Conservation (phyloP, 768 basidiomycete species). For the Suillus subluteus region DNA sequence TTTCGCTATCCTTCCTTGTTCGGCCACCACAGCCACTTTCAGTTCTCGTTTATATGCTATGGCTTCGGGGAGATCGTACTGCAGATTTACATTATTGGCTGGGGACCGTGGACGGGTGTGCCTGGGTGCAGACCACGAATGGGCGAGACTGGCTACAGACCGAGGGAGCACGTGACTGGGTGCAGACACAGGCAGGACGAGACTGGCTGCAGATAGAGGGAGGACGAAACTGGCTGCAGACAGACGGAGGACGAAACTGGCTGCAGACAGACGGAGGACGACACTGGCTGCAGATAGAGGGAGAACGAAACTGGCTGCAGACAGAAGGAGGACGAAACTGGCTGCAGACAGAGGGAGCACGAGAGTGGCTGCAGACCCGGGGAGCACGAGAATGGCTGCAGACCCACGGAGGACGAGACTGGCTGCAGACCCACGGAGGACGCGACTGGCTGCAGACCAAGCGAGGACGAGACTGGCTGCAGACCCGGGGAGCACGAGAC, state of each 20-base stretch:
- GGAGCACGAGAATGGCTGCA: no score
- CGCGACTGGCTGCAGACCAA: no score
- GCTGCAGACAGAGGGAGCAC: neutral
- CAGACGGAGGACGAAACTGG: no score
- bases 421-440: no score
- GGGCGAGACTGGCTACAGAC: neutral
- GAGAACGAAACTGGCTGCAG: no score
- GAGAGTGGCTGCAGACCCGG: no score
- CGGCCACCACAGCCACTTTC: neutral
- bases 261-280: no score
- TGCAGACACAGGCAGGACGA: neutral
- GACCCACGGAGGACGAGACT: rapidly evolving
- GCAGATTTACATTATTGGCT: neutral
- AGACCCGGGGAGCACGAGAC: no score
- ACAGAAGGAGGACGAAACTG: no score
- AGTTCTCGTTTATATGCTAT: neutral
- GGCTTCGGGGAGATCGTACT: neutral
- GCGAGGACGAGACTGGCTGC: no score
- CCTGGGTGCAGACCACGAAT: neutral
- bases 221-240: no score
- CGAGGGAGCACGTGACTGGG: neutral
- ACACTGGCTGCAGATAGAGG: no score
- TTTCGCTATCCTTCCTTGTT: neutral
- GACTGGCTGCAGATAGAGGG: rapidly evolving
- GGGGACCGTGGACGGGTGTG: neutral